Evolutionary conservation across 768 basidiomycete genomes (phyloP), one percentile per base, ranked within the genome.

Genomic region (Lactarius hengduanensis): DNA sequence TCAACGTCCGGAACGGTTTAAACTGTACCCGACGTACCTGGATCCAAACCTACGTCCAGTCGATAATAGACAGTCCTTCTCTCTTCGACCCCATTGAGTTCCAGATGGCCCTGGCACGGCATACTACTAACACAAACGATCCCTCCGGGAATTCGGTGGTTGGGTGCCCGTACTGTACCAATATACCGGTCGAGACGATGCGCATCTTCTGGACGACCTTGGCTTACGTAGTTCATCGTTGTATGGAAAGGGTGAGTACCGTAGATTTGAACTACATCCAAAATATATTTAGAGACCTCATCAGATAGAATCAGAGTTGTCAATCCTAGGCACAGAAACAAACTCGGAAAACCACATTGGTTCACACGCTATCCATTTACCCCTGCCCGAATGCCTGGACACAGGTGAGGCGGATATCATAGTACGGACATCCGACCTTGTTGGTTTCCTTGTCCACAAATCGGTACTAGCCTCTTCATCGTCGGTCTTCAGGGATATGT

Each of bases 391-490:
- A 3, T 36, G 22, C 20, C 32, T 67, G n/a, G 53, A 60, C 6
- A 11, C 32, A 7, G 50, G 40, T 18, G 22, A 30, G 2, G 55
- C 66, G 22, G 58, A 67, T 47, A 9, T 67, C 13, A 28, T 67
- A 9, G 3, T 67, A 28, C 66, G 38, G 22, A 64, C 66, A 43
- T 70, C 66, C 4, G 56, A 70, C 56, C 16, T 32, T 16, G 50
- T 10, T 26, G 38, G 28, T 20, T 70, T 78, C 56, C 72, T 71
- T 11, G 59, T 77, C n/a, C 76, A 78, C 68, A 77, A 71, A 18
- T 60, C 57, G n/a, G 75, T 76, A n/a, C 74, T 79, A 15, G 53
- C 70, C 36, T 68, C 70, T 11, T 73, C 75, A 4, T 77, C 77
- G 4, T 69, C 72, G 4, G 50, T 78, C 53, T 78, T 77, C 65